phyloP scores from a whole-genome alignment of 169 alveolate genomes.

The Cryptosporidium sp. region DNA sequence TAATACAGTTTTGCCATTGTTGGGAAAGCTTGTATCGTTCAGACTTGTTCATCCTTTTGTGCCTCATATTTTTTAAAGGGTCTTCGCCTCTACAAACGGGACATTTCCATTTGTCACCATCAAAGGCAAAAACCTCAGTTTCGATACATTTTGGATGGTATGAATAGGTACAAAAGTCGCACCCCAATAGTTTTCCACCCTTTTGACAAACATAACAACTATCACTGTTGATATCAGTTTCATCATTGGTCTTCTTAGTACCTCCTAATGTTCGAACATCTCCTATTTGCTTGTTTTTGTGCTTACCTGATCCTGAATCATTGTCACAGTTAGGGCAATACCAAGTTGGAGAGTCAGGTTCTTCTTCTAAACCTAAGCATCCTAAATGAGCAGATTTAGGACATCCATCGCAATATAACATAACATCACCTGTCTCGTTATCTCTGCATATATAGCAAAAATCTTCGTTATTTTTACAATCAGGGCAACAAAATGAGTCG shows the following conservation, averaged over 20 bases:
- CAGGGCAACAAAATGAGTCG: slow-evolving; percentile 82
- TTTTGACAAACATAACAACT: slow-evolving; percentile 91
- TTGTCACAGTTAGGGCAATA: slow-evolving; percentile 86
- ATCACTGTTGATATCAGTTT: slow-evolving; percentile 86
- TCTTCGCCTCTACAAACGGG: slow-evolving; percentile 92
- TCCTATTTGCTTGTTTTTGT: slow-evolving; percentile 85
- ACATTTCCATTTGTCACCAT: slow-evolving; percentile 91
- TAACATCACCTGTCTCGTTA: slow-evolving; percentile 81
- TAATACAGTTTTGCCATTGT: slow-evolving; percentile 85
- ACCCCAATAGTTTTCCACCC: slow-evolving; percentile 89
- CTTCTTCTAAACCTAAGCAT: slow-evolving; percentile 87
- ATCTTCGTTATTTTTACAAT: slow-evolving; percentile 86
- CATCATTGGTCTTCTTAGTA: slow-evolving; percentile 80
- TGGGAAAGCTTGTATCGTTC: slow-evolving; percentile 86
- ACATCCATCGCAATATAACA: slow-evolving; percentile 92
- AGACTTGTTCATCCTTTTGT: slow-evolving; percentile 88
- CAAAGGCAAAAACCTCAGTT: slow-evolving; percentile 81
- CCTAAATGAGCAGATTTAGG: slow-evolving; percentile 89
- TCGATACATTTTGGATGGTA: slow-evolving; percentile 91
- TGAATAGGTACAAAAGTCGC: slow-evolving; percentile 91
- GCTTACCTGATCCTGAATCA: slow-evolving; percentile 80
- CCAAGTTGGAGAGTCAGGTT: slow-evolving; percentile 90
- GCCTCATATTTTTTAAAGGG: slow-evolving; percentile 89
- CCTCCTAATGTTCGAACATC: slow-evolving; percentile 83
- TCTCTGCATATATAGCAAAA: slow-evolving; percentile 87